A percentile compares a stretch with the other conserved stretches of the same genome.
Conservation (phyloP, 805 yeast species). For the Ogataea methanolica region DNA sequence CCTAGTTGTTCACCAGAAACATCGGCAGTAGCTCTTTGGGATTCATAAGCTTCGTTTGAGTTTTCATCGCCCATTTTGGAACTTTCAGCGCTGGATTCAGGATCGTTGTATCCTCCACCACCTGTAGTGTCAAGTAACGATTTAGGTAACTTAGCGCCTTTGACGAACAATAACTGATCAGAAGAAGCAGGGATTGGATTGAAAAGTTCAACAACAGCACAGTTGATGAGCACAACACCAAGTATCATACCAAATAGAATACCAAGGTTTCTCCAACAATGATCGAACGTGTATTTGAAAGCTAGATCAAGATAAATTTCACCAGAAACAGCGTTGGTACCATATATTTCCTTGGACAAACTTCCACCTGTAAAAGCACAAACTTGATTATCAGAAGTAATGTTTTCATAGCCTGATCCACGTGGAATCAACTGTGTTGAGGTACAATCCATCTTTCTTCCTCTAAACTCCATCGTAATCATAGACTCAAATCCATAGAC, state of each 20-base stretch:
- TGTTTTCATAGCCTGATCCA: constrained; percentile 2
- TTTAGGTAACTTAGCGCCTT: no score
- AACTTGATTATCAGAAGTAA: constrained; percentile 36
- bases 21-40: not conserved
- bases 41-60: not conserved
- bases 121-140: no score
- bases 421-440: constrained; percentile 32
- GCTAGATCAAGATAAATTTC: constrained; percentile 44
- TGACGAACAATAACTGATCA: no score
- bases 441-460: constrained; percentile 47
- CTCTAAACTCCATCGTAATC: constrained; percentile 61
- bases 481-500: constrained; percentile 58
- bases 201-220: constrained; percentile 13
- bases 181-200: not conserved
- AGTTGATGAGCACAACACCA: constrained; percentile 16
- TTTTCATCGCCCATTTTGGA: not conserved
- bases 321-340: constrained; percentile 43
- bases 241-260: constrained; percentile 22
- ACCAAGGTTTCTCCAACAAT: constrained; percentile 34
- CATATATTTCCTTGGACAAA: constrained; percentile 25
- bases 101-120: no score
- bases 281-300: constrained; percentile 42
- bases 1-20: not conserved
- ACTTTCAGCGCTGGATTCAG: not conserved
- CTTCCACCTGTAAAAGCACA: constrained; percentile 52